Base-by-base conservation (phyloP, 2,329 filamentous ascomycete species). In the Sordariomycetes sp. region DNA sequence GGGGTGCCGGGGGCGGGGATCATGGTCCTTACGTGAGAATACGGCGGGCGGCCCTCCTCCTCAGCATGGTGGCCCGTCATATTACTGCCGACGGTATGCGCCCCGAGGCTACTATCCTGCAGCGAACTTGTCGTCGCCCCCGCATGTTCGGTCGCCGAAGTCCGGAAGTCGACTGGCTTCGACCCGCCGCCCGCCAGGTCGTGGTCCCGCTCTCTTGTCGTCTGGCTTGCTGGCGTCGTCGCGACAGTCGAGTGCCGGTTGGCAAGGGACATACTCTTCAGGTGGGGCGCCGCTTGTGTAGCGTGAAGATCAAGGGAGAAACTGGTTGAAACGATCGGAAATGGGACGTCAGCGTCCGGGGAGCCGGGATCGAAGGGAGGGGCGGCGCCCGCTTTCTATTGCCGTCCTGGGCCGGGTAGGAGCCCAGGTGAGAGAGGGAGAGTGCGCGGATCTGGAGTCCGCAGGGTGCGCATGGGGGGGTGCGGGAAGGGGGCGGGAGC, bases 31-130 rank as follows among this genome's bases (percentile, higher is more conserved):
- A 74, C 72, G 63, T 75, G 73, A 58, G 70, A 62, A 62, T 74
- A 75, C 55, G 73, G 73, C 62, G 73, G 72, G 54, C 73, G 71
- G 58, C 66, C 71, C 62, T 75, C 73, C 60, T 68, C 63, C 63
- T 72, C 72, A 58, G 73, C 65, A 65, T 72, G 67, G 51, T 69
- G 66, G 61, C 66, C 61, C 35, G 62, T 67, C 70, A 72, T 73
- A 62, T 61, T 68, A 63, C 65, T 62, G 58, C 62, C 56, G 59
- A 59, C 59, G 28, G 36, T 35, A 57, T 13, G 34, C 20, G 20
- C 52, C 45, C 57, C 60, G 57, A 58, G 60, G 59, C 62, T 65
- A 60, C 65, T 62, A 65, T 69, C 63, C 59, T 65, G 61, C 60
- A 68, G 63, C 36, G 61, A 58, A 54, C 62, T 60, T 59, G 65